Evolutionary conservation across 768 basidiomycete species (phyloP).

Genomic region (Boletus rubropictus): DNA sequence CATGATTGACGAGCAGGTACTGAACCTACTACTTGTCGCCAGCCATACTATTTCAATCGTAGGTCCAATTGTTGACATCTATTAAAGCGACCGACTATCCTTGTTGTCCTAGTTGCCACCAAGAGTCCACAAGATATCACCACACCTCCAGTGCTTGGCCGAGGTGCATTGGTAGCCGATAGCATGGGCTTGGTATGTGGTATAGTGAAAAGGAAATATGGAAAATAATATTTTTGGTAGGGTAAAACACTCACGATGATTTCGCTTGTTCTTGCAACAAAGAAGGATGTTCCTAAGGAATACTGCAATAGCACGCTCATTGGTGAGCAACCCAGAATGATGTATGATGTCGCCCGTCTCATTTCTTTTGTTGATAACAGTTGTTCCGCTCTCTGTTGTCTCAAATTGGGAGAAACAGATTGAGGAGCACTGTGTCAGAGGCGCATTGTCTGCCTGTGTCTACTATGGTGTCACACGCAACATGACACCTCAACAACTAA

Average conservation of each 20-base stretch:
- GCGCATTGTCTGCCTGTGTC: slow-evolving; percentile 47
- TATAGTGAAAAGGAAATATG: background rate
- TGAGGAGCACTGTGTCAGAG: slow-evolving; percentile 58
- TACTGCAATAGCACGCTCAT: slow-evolving; percentile 73
- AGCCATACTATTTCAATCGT: slow-evolving; percentile 71
- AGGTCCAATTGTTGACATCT: slow-evolving; percentile 18
- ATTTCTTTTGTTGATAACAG: slow-evolving; percentile 33
- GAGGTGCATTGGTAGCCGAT: slow-evolving; percentile 86
- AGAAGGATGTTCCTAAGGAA: slow-evolving; percentile 49
- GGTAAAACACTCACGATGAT: slow-evolving; percentile 92
- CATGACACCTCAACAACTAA: slow-evolving; percentile 53
- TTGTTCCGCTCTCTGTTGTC: slow-evolving; percentile 75
- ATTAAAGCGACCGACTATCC: background rate
- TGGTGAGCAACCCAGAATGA: slow-evolving; percentile 37
- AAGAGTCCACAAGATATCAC: slow-evolving; percentile 63
- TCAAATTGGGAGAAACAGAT: slow-evolving; percentile 90
- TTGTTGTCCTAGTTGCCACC: slow-evolving; percentile 58
- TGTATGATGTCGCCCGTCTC: background rate
- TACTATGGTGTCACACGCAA: slow-evolving; percentile 72
- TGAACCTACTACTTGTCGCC: background rate
- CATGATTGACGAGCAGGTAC: background rate
- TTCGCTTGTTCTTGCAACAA: slow-evolving; percentile 73
- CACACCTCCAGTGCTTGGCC: slow-evolving; percentile 54
- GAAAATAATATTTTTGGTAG: slow-evolving; percentile 30
- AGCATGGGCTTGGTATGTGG: slow-evolving; percentile 68